phyloP scores from a whole-genome alignment of 1,139 yeast species.

The Spathaspora sp. region DNA sequence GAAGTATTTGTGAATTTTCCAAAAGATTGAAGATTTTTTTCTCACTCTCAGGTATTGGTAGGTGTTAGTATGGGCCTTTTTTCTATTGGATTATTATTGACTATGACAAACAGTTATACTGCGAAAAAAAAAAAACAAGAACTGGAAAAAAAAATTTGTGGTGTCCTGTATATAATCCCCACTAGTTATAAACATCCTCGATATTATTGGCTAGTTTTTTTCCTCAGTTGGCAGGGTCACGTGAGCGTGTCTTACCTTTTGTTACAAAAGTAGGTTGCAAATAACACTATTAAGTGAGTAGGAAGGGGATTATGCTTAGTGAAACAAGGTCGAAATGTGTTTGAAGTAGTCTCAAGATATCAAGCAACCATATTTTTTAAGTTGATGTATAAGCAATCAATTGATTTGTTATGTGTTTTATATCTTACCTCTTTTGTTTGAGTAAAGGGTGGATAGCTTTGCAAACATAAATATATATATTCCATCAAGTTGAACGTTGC shows the following conservation, averaged over 20 bases:
- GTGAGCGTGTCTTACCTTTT: not conserved
- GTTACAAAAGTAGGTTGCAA: not conserved
- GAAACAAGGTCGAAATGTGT: no score
- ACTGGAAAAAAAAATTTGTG: not conserved
- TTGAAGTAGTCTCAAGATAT: no score
- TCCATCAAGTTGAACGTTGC: no score
- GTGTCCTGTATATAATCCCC: not conserved
- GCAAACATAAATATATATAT: no score
- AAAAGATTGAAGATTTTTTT: constrained; percentile 1
- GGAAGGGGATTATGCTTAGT: no score
- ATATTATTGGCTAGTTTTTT: constrained; percentile 2
- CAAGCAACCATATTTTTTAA: no score
- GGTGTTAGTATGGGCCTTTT: constrained; percentile 5
- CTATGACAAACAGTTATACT: not conserved
- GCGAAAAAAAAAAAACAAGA: not conserved
- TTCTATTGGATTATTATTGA: constrained; percentile 3
- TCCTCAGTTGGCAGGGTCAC: not conserved
- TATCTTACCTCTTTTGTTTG: no score
- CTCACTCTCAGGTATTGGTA: not conserved
- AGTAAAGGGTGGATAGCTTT: no score
- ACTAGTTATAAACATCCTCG: constrained; percentile 1
- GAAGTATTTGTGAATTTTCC: constrained; percentile 1
- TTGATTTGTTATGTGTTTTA: no score
- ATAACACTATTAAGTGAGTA: no score
- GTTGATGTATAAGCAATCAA: no score